Conservation (phyloP, 306 rosid species). For the Pterocarpus macrocarpus region DNA sequence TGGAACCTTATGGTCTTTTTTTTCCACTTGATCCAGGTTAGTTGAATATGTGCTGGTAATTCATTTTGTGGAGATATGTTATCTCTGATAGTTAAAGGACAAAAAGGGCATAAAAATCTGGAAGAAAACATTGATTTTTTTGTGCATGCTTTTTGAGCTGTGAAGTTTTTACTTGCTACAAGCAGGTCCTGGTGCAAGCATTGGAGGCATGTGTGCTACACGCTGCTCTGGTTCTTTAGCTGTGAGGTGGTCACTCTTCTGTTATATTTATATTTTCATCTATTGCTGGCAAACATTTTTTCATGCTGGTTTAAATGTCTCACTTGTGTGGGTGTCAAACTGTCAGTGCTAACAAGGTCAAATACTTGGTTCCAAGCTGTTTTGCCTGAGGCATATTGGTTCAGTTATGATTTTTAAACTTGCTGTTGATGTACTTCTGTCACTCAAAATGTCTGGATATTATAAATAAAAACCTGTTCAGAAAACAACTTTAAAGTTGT, state of each 20-base stretch:
- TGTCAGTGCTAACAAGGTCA: conserved; percentile 19
- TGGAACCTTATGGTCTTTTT: conserved; percentile 94
- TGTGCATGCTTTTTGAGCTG: conserved; percentile 13
- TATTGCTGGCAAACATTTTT: conserved; percentile 10
- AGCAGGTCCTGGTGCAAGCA: conserved; percentile 99
- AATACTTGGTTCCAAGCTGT: conserved; percentile 27
- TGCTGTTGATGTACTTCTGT: conserved; percentile 28
- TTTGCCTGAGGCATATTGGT: conserved; percentile 22
- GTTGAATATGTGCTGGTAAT: conserved; percentile 42
- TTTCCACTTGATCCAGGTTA: conserved; percentile 99
- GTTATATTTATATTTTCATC: conserved; percentile 26
- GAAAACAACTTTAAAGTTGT: conserved; percentile 20
- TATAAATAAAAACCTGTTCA: background rate
- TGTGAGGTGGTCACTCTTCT: conserved; percentile 70
- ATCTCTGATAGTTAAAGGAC: conserved; percentile 16
- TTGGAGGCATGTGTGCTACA: conserved; percentile 99
- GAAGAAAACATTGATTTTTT: conserved; percentile 32
- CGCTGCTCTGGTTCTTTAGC: conserved; percentile 99
- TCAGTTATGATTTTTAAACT: conserved; percentile 37
- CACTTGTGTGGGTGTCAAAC: conserved; percentile 14
- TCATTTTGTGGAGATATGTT: conserved; percentile 24
- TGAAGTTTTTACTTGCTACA: conserved; percentile 42
- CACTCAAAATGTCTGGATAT: background rate
- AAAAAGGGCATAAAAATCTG: conserved; percentile 1
- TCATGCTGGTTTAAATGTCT: conserved; percentile 30